Percentiles rank a stretch among this genome's conserved stretches.
Conservation (phyloP, 1,284 basidiomycete species). For the Cutaneotrichosporon cutaneum region DNA sequence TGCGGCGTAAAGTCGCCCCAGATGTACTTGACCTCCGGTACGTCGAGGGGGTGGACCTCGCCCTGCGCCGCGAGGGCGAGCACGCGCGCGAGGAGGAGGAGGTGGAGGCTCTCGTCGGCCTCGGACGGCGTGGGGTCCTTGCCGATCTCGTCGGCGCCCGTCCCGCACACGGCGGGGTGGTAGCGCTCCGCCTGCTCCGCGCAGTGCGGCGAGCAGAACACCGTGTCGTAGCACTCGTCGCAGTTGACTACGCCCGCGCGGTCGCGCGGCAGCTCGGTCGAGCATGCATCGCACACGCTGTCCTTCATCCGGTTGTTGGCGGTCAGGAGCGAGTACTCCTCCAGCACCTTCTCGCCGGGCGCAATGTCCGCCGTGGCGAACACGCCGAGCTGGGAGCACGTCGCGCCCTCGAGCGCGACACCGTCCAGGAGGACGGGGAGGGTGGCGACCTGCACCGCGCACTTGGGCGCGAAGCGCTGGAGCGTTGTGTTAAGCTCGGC, state of each 20-base stretch:
- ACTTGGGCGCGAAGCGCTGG: conserved; percentile 15
- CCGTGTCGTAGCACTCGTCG: conserved; percentile 20
- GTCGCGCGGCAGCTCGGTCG: conserved; percentile 13
- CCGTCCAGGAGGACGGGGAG: conserved; percentile 18
- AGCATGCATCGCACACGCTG: conserved; percentile 24
- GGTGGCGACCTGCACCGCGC: conserved; percentile 14
- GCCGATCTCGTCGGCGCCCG: conserved; percentile 19
- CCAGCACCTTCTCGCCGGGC: conserved; percentile 20
- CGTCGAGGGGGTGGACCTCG: conserved; percentile 19
- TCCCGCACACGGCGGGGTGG: conserved; percentile 23
- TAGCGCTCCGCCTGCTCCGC: conserved; percentile 19
- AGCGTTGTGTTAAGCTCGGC: conserved; percentile 17
- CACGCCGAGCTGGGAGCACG: conserved; percentile 21
- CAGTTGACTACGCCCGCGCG: conserved; percentile 11
- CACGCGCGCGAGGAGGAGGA: conserved; percentile 20
- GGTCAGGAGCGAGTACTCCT: conserved; percentile 22
- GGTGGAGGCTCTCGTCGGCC: conserved; percentile 19
- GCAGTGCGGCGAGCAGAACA: conserved; percentile 21
- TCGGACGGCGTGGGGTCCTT: conserved; percentile 17
- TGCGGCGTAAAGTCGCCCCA: conserved; percentile 21
- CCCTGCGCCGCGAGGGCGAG: conserved; percentile 19
- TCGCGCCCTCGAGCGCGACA: conserved; percentile 5
- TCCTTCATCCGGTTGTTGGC: conserved; percentile 21
- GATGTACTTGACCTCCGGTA: conserved; percentile 22
- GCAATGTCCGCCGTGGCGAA: conserved; percentile 24